Evolutionary conservation across 164 flowering plant genomes (phyloP), one percentile per base, ranked within the genome.

Genomic region (Piper betle): DNA sequence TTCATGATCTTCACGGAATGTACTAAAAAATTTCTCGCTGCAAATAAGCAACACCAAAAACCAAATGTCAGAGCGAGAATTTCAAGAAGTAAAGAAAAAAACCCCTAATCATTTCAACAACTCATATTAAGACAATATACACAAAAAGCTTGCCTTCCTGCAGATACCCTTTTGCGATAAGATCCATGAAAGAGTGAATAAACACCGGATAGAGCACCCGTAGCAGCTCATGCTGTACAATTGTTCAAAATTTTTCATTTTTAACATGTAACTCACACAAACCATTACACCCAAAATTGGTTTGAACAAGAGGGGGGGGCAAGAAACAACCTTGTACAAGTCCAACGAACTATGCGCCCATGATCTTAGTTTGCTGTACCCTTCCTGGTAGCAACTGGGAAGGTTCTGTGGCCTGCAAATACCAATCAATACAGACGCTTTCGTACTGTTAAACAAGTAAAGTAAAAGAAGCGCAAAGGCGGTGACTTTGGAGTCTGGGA

Each of bases 211-310:
- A 91, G 52, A 94, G 83, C 67, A 94, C 91, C 37, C 90, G 87
- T 53, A 91, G 88, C 79, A 94, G 79, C 75, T 94, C 99, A 75
- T 84, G 99, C 96, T 93, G 94, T 25, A n/a, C n/a, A n/a, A n/a
- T n/a, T n/a, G n/a, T n/a, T n/a, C n/a, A n/a, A n/a, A n/a, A n/a
- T n/a, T n/a, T n/a, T n/a, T n/a, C n/a, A n/a, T n/a, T n/a, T n/a
- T n/a, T n/a, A n/a, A n/a, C n/a, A n/a, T n/a, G n/a, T n/a, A n/a
- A n/a, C n/a, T n/a, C n/a, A n/a, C n/a, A n/a, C n/a, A n/a, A n/a
- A n/a, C n/a, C n/a, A n/a, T n/a, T n/a, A n/a, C n/a, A n/a, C n/a
- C n/a, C n/a, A n/a, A n/a, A n/a, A n/a, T n/a, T n/a, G n/a, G n/a
- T n/a, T n/a, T n/a, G n/a, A n/a, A n/a, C n/a, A n/a, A n/a, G n/a